Base-by-base conservation (phyloP, 129 eudicot genomes). In the Oenanthe sinensis region DNA sequence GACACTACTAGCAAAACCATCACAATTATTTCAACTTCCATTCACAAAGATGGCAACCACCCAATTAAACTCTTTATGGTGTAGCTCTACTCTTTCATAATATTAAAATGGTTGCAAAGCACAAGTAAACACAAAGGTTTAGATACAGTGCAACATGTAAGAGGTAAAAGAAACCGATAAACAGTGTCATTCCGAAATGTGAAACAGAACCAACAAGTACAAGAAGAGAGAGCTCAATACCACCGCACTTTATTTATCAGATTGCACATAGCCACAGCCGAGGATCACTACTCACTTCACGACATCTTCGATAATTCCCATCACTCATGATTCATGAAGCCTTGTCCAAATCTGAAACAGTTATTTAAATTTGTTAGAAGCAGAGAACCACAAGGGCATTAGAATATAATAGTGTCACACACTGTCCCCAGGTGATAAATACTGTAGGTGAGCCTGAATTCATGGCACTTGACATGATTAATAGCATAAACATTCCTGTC, bases 331-430 rank as follows among this genome's bases (percentile, higher is more conserved):
- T 33, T 24, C 33, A 30, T n/a, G 10, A 1, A 4, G 68, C 68
- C 77, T 78, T 74, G 74, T 78, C 78, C 74, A 54, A 24, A 68
- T 85, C 87, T 85, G 82, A 80, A 81, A 78, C 3, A 79, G 50
- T 54, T 76, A 49, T 76, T 14, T 60, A 40, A 42, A 46, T 19
- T 14, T 43, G 50, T n/a, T 10, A 58, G 4, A 40, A n/a, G 28
- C 4, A 33, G 68, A n/a, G 8, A 50, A 75, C 4, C 68, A 50
- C 46, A 48, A 14, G 26, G 44, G 26, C 63, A 75, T 26, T 5
- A 19, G 30, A 47, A 49, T 50, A 75, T 39, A 70, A 26, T 39
- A 70, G 45, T 70, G n/a, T 69, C 75, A 8, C 75, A 70, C 15
- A 70, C 19, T 33, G 48, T 70, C 44, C 47, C 0, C 1, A 39